These are phyloP conservation scores for Rhodosporidiobolus sp. DNA, from an alignment of 768 basidiomycete genomes.

Conservation along the genomic window DNA sequence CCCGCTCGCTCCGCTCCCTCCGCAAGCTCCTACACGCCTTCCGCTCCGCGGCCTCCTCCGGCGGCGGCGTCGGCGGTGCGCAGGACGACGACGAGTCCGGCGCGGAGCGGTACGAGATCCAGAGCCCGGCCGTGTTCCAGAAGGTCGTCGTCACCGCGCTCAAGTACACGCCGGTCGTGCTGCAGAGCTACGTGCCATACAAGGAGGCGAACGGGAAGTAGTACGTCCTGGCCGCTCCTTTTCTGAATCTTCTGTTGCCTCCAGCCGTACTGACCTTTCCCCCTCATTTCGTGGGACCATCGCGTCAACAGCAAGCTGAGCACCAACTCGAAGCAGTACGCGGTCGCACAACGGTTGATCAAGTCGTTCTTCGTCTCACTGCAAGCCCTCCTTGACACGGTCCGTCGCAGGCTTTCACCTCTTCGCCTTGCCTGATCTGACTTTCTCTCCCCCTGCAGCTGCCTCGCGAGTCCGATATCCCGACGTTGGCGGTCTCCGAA, in stretches of 20 bases:
- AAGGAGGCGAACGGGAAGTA: slow-evolving; percentile 82
- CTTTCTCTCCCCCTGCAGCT: slow-evolving; percentile 49
- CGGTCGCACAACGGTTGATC: slow-evolving; percentile 78
- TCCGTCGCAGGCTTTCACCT: slow-evolving; percentile 56
- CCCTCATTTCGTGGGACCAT: slow-evolving; percentile 8
- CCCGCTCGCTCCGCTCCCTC: slow-evolving; percentile 77
- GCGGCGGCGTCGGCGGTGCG: slow-evolving; percentile 70
- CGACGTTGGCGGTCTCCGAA: slow-evolving; percentile 69
- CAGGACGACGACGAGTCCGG: slow-evolving; percentile 49
- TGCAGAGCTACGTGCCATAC: slow-evolving; percentile 82
- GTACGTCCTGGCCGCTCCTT: slow-evolving; percentile 54
- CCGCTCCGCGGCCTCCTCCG: slow-evolving; percentile 82
- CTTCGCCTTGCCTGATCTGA: slow-evolving; percentile 41
- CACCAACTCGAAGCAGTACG: slow-evolving; percentile 73
- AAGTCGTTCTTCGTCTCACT: slow-evolving; percentile 86
- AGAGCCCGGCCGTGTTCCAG: slow-evolving; percentile 82
- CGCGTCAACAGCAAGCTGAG: slow-evolving; percentile 68
- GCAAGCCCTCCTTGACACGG: slow-evolving; percentile 70
- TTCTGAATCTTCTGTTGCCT: neutral
- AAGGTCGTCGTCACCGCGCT: slow-evolving; percentile 83
- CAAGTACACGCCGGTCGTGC: slow-evolving; percentile 82
- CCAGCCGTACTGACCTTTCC: neutral
- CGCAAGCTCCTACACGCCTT: slow-evolving; percentile 84
- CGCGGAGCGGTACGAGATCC: slow-evolving; percentile 70
- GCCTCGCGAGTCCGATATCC: slow-evolving; percentile 40